Conservation (phyloP, 164 flowering plant genomes). For the Litsea cubeba region DNA sequence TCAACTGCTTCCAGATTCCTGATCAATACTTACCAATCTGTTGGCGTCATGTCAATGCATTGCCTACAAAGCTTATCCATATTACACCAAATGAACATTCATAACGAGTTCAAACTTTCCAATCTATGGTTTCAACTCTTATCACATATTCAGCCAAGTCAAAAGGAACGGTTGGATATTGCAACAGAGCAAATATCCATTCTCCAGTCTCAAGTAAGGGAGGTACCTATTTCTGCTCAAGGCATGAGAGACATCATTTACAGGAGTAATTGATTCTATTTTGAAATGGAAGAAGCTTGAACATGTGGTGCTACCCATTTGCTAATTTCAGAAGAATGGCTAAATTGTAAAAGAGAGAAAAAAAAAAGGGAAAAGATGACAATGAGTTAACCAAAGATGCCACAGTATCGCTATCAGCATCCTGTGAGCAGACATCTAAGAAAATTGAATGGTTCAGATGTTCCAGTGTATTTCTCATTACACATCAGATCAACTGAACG, state of each 20-base stretch:
- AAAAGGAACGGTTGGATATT: constrained; percentile 63
- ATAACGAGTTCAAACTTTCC: constrained; percentile 61
- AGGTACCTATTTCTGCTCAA: constrained; percentile 49
- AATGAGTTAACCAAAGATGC: no score
- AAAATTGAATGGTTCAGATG: no score
- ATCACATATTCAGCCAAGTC: constrained; percentile 75
- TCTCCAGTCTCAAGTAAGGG: constrained; percentile 62
- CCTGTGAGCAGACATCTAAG: no score
- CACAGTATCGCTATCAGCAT: not conserved
- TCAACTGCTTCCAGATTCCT: constrained; percentile 89
- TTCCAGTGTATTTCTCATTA: no score
- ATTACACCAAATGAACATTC: constrained; percentile 36
- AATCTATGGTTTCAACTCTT: constrained; percentile 65
- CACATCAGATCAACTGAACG: no score
- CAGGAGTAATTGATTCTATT: constrained; percentile 4
- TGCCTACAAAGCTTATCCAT: constrained; percentile 36
- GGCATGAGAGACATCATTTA: constrained; percentile 30
- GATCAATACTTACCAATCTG: constrained; percentile 77
- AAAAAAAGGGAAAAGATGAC: not conserved
- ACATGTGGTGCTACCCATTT: not conserved
- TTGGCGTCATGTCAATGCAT: constrained; percentile 58
- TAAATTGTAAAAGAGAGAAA: not conserved
- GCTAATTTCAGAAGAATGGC: not conserved
- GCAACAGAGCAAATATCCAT: constrained; percentile 68
- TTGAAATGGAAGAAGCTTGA: not conserved